Percentiles rank a stretch among this genome's conserved stretches.
Evolutionary conservation across 2,329 filamentous ascomycete genomes (phyloP).

Genomic region (Pseudocercospora ulei): DNA sequence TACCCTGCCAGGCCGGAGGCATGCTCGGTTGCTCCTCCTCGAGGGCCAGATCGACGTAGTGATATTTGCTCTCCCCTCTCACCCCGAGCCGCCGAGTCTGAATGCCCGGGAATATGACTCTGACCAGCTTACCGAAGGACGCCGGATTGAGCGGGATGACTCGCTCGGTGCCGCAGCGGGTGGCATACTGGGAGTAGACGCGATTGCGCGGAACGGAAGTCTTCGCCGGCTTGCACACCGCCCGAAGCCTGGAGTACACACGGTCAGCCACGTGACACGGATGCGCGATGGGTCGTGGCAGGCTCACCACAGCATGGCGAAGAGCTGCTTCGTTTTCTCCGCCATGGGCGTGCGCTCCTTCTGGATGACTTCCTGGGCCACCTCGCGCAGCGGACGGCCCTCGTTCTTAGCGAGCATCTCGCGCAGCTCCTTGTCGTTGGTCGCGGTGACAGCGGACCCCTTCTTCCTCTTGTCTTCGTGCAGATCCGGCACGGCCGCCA

Average conservation of each 20-base stretch:
- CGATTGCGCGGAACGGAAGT: slow-evolving; percentile 83
- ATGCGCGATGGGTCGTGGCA: slow-evolving; percentile 1
- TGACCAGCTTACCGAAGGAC: slow-evolving; percentile 93
- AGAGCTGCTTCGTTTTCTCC: slow-evolving; percentile 73
- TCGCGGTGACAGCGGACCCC: slow-evolving; percentile 58
- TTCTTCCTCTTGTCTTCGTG: slow-evolving; percentile 44
- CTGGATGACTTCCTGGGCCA: slow-evolving; percentile 64
- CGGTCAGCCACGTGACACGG: slow-evolving; percentile 26
- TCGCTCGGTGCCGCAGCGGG: slow-evolving; percentile 80
- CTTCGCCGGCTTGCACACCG: slow-evolving; percentile 62
- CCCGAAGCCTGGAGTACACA: slow-evolving; percentile 59
- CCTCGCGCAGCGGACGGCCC: slow-evolving; percentile 57
- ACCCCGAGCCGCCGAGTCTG: slow-evolving; percentile 88
- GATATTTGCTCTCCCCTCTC: slow-evolving; percentile 94
- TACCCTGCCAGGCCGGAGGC: slow-evolving; percentile 22
- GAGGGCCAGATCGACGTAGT: slow-evolving; percentile 58
- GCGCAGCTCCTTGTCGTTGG: slow-evolving; percentile 71
- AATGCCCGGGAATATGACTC: slow-evolving; percentile 89
- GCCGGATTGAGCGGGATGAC: slow-evolving; percentile 94
- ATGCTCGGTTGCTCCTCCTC: slow-evolving; percentile 37
- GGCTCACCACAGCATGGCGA: slow-evolving; percentile 76
- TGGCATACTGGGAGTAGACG: slow-evolving; percentile 92
- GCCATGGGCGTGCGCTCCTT: slow-evolving; percentile 73
- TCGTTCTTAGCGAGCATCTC: slow-evolving; percentile 63
- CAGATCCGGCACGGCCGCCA: slow-evolving; percentile 26